Conservation (phyloP, 2,329 filamentous ascomycete genomes). For the Knufia fluminis region DNA sequence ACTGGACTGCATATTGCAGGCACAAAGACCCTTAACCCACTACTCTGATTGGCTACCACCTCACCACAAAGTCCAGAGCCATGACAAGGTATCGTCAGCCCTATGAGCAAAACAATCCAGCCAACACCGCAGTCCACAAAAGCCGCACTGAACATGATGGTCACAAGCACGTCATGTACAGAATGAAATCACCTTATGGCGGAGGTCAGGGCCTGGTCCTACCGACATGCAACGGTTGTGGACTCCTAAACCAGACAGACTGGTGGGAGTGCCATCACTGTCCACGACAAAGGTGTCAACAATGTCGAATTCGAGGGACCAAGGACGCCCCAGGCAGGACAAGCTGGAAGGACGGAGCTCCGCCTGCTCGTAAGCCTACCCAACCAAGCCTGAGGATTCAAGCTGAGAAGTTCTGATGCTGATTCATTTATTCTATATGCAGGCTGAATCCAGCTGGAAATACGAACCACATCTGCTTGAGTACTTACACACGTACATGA, state of each 20-base stretch:
- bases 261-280: conserved; percentile 9
- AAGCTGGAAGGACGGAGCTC: neutral
- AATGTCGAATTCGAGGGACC: conserved; percentile 17
- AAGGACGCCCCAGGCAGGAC: neutral
- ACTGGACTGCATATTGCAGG: too few species aligned
- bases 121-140: neutral
- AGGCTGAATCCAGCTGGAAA: too few species aligned
- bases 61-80: too few species aligned
- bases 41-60: neutral
- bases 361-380: neutral
- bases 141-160: neutral
- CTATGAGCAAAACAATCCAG: neutral
- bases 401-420: neutral
- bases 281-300: conserved; percentile 11
- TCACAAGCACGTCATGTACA: conserved; percentile 10
- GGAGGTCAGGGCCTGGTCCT: neutral
- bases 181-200: conserved; percentile 8
- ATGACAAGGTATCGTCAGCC: neutral
- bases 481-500: too few species aligned
- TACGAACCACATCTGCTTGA: too few species aligned
- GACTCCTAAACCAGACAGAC: neutral
- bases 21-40: too few species aligned
- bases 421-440: too few species aligned
- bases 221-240: neutral
- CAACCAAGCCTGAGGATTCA: neutral